Evolutionary conservation across 768 basidiomycete genomes (phyloP), one percentile per base, ranked within the genome.

Genomic region (Lepiota subincarnata): DNA sequence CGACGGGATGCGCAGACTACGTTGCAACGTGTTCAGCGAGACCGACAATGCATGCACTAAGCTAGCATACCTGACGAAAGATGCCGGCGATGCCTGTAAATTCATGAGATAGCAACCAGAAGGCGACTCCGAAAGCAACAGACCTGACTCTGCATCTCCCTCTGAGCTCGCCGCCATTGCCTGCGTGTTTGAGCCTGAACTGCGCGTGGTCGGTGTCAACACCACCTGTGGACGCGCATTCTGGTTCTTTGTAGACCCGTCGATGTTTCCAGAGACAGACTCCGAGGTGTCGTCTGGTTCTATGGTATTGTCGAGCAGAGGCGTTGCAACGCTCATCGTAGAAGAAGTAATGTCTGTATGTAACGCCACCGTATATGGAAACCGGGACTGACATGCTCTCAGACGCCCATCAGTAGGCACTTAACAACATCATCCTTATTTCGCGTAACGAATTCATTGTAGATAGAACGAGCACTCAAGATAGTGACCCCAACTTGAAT

Each of bases 1-100:
- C 84, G 40, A 87, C 61, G 2, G 94, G 89, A 63, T 91, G 90
- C 8, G 88, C 80, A 50, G 89, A 91, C 86, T 90, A 61, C 38
- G n/a, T 55, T 48, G 60, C 20, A 26, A 59, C 40, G 55, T 34
- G 41, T 52, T 57, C 31, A 59, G 49, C 39, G 28, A 42, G 45
- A 44, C n/a, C 54, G 19, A 46, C 45, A 10, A 35, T 44, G 18
- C 13, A 40, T 24, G 42, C 22, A 28, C 24, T 16, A 11, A n/a
- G 40, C 6, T 34, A 48, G 62, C 55, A 40, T 71, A 88, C 88
- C 78, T 91, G 87, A 64, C 81, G 80, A 50, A 92, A 81, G 66
- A 92, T 86, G 20, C 86, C 88, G 36, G 83, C 76, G 58, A 92
- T 75, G 28, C 86, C 86, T 88, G 47, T 18, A 1, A 28, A 50